Conservation (phyloP, 352 stramenopile species). For the Phytopythium aichiense region DNA sequence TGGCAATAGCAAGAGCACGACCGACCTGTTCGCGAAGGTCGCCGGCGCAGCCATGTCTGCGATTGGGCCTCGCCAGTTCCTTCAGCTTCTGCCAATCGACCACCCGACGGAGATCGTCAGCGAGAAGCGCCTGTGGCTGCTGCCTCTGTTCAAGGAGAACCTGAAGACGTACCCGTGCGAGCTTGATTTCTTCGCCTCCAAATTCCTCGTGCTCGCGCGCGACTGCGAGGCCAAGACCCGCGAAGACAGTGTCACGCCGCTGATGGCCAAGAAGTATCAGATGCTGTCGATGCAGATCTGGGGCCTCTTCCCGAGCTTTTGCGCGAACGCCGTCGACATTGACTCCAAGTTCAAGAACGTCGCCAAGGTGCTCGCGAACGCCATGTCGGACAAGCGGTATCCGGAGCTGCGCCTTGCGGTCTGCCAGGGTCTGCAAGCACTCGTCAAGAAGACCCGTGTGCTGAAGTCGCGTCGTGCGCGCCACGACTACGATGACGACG, state of each 20-base stretch:
- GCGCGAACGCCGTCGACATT: slow-evolving; percentile 64
- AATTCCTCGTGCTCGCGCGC: slow-evolving; percentile 65
- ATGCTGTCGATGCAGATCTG: slow-evolving; percentile 79
- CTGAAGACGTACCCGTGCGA: slow-evolving; percentile 49
- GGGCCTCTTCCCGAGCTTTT: slow-evolving; percentile 80
- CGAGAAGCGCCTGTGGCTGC: slow-evolving; percentile 73
- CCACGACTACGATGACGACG: slow-evolving; percentile 44
- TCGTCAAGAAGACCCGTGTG: slow-evolving; percentile 71
- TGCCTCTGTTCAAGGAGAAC: slow-evolving; percentile 74
- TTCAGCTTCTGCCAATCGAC: slow-evolving; percentile 71
- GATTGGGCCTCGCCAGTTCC: slow-evolving; percentile 61
- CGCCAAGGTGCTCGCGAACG: slow-evolving; percentile 82
- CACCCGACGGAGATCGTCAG: slow-evolving; percentile 68
- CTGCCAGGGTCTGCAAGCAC: slow-evolving; percentile 79
- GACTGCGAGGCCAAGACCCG: slow-evolving; percentile 65
- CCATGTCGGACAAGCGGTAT: slow-evolving; percentile 85
- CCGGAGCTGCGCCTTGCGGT: slow-evolving; percentile 77
- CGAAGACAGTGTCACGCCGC: slow-evolving; percentile 57
- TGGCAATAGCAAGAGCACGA: slow-evolving; percentile 35
- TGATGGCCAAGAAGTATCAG: slow-evolving; percentile 72
- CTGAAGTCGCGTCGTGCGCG: slow-evolving; percentile 30
- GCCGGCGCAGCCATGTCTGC: slow-evolving; percentile 57
- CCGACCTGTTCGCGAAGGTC: slow-evolving; percentile 62
- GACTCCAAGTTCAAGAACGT: slow-evolving; percentile 82
- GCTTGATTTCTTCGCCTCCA: slow-evolving; percentile 71